phyloP scores from a whole-genome alignment of 1,139 yeast genomes.

The Geotrichum fermentans region DNA sequence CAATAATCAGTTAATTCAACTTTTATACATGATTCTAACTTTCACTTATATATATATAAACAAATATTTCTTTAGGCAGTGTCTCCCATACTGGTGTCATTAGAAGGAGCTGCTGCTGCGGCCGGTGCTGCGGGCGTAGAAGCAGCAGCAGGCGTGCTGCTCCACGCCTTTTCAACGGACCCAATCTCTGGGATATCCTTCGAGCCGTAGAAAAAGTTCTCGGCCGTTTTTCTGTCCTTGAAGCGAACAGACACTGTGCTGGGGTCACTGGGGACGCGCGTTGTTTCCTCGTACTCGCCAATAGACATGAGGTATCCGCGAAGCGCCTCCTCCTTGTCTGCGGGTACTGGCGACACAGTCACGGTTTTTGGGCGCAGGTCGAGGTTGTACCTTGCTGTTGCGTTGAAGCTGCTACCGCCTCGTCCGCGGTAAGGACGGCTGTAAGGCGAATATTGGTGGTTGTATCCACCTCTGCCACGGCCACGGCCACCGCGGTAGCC shows the following conservation, averaged over 20 bases:
- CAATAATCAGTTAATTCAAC: too few species aligned
- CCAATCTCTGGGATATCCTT: slow-evolving; percentile 35
- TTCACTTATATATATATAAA: too few species aligned
- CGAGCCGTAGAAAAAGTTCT: slow-evolving; percentile 35
- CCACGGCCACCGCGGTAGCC: slow-evolving; percentile 11
- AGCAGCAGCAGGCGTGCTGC: slow-evolving; percentile 2
- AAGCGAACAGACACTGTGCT: slow-evolving; percentile 37
- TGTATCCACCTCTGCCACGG: slow-evolving; percentile 26
- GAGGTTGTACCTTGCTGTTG: slow-evolving; percentile 29
- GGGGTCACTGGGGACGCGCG: slow-evolving; percentile 14
- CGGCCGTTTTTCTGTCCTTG: slow-evolving; percentile 42
- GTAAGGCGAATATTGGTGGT: slow-evolving; percentile 25
- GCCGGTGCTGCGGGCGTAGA: not conserved
- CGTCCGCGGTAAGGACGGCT: slow-evolving; percentile 24
- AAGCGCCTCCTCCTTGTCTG: slow-evolving; percentile 35
- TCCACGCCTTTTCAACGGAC: slow-evolving; percentile 35
- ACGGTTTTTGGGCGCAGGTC: slow-evolving; percentile 42
- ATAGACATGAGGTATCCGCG: slow-evolving; percentile 24
- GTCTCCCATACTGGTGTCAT: too few species aligned
- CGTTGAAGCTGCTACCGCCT: slow-evolving; percentile 23
- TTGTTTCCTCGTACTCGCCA: slow-evolving; percentile 27
- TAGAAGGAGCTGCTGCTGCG: not conserved
- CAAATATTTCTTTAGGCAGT: too few species aligned
- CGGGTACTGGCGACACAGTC: slow-evolving; percentile 32
- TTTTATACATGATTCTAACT: too few species aligned